A percentile compares a stretch with the other conserved stretches of the same genome.
Conservation (phyloP, 495 filamentous ascomycete species). For the Penicillium verhagenii region DNA sequence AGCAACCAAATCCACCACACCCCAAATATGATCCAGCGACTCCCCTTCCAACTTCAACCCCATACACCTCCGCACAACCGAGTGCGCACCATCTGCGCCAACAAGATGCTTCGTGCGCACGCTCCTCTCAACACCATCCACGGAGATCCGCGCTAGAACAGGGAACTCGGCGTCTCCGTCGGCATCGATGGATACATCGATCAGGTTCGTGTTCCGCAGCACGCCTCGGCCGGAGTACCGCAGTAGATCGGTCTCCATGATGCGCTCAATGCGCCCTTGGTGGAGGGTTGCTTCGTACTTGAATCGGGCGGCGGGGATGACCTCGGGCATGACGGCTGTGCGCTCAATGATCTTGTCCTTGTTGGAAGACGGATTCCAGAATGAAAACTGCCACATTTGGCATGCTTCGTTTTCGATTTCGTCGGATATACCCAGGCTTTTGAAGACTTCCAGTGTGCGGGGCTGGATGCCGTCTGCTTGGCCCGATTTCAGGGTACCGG, state of each 20-base stretch:
- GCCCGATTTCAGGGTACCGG: constrained; percentile 44
- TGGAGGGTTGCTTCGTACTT: constrained; percentile 59
- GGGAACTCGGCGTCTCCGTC: constrained; percentile 54
- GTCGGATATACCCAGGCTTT: constrained; percentile 36
- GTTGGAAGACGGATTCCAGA: constrained; percentile 49
- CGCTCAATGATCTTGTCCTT: constrained; percentile 50
- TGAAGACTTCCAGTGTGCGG: constrained; percentile 63
- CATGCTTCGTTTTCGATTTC: constrained; percentile 39
- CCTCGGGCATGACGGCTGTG: constrained; percentile 48
- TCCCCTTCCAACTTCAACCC: constrained; percentile 61
- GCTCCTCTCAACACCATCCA: constrained; percentile 44
- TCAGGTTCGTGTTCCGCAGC: constrained; percentile 49
- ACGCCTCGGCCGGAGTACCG: constrained; percentile 51
- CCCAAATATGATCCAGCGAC: constrained; percentile 64
- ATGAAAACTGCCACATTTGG: constrained; percentile 41
- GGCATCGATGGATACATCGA: constrained; percentile 55
- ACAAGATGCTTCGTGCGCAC: constrained; percentile 64
- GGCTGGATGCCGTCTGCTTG: constrained; percentile 67
- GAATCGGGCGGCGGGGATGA: constrained; percentile 47
- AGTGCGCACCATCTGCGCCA: constrained; percentile 67
- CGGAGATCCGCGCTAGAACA: constrained; percentile 28
- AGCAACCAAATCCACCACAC: constrained; percentile 63
- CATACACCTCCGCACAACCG: constrained; percentile 57
- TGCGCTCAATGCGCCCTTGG: constrained; percentile 61
- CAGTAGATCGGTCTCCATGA: constrained; percentile 55